Conservation (phyloP, 768 basidiomycete genomes). For the Xerocomellus amylosporus region DNA sequence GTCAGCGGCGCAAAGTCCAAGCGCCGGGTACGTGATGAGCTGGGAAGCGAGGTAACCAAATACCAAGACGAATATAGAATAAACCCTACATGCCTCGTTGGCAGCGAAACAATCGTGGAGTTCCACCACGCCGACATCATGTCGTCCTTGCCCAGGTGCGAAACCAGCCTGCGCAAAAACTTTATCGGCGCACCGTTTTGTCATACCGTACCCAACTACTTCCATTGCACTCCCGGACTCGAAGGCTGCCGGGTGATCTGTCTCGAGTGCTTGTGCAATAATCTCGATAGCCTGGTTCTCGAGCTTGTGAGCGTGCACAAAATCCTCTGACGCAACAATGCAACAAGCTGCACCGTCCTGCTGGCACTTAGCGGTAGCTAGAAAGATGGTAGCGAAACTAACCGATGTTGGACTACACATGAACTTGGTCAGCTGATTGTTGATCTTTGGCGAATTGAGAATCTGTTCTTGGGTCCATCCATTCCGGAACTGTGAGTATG, state of each 20-base stretch:
- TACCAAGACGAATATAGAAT: background rate
- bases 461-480: conserved; percentile 76
- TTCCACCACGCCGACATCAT: conserved; percentile 81
- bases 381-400: conserved; percentile 10
- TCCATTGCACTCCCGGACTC: conserved; percentile 74
- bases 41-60: conserved; percentile 23
- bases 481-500: conserved; percentile 81
- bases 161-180: conserved; percentile 74
- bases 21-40: conserved; percentile 80
- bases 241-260: conserved; percentile 64
- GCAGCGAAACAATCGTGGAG: conserved; percentile 85
- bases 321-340: conserved; percentile 74
- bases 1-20: conserved; percentile 64
- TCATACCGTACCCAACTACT: conserved; percentile 78
- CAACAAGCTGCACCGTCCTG: conserved; percentile 77
- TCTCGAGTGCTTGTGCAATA: conserved; percentile 59
- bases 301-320: conserved; percentile 66
- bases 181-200: conserved; percentile 61
- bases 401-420: conserved; percentile 89
- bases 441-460: conserved; percentile 63
- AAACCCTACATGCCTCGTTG: conserved; percentile 55
- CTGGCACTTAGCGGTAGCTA: background rate
- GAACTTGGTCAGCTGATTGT: conserved; percentile 70
- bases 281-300: conserved; percentile 90
- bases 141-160: conserved; percentile 54